These are phyloP conservation scores for Pestalotiopsis sp. DNA, from an alignment of 2,329 filamentous ascomycete genomes.

Conservation along the genomic window DNA sequence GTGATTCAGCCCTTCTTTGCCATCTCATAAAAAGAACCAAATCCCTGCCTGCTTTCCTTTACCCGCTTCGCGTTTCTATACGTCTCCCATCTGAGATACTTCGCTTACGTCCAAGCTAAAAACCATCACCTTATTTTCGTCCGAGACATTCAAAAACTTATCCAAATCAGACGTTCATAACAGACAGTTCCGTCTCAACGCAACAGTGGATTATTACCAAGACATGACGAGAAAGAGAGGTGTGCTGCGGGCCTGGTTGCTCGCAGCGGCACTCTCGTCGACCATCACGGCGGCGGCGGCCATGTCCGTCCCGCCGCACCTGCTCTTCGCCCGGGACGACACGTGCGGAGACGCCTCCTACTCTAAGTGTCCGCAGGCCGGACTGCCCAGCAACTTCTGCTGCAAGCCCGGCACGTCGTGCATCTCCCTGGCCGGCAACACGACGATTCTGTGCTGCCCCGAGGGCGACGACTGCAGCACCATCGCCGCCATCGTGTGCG, in stretches of 20 bases:
- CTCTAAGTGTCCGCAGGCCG: slow-evolving; percentile 51
- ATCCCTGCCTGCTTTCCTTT: slow-evolving; percentile 12
- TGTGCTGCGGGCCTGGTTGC: slow-evolving; percentile 35
- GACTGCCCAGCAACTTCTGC: slow-evolving; percentile 67
- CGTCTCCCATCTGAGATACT: slow-evolving; percentile 1
- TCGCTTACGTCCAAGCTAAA: not conserved
- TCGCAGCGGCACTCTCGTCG: slow-evolving; percentile 36
- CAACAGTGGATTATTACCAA: slow-evolving; percentile 1
- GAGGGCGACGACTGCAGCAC: slow-evolving; percentile 54
- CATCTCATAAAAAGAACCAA: not conserved
- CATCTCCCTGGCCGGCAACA: slow-evolving; percentile 61
- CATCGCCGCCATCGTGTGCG: slow-evolving; percentile 67
- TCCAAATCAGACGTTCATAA: not conserved
- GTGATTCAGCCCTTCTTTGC: slow-evolving; percentile 20
- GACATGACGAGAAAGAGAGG: slow-evolving; percentile 31
- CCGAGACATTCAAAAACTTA: not conserved
- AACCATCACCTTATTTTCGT: not conserved
- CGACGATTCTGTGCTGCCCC: slow-evolving; percentile 74
- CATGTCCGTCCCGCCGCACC: slow-evolving; percentile 33
- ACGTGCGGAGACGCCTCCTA: slow-evolving; percentile 52
- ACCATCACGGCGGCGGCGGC: slow-evolving; percentile 38
- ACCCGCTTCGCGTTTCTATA: slow-evolving; percentile 1
- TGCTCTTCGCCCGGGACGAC: slow-evolving; percentile 44
- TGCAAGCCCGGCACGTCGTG: slow-evolving; percentile 59
- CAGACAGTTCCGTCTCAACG: not conserved